Evolutionary conservation across 768 basidiomycete species (phyloP).

Genomic region (Kwoniella heveanensis): DNA sequence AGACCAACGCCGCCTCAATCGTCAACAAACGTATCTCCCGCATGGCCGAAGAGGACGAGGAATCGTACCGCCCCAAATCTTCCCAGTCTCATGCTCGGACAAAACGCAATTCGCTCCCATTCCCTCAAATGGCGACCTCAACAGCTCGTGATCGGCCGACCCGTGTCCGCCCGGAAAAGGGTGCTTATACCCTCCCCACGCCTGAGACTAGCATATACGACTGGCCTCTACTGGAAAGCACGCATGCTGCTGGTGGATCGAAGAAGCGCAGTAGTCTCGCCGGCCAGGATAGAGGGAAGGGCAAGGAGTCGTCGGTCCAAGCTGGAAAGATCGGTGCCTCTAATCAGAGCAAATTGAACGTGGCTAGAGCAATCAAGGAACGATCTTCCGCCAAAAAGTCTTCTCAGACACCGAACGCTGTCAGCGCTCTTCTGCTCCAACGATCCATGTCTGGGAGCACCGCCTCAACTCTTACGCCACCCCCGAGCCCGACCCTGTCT

Average conservation of each 20-base stretch:
- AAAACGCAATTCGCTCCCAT: neutral
- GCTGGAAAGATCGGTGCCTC: neutral
- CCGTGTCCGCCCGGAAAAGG: conserved; percentile 6
- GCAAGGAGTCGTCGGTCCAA: neutral
- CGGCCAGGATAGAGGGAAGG: neutral
- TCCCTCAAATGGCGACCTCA: neutral
- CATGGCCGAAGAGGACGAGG: conserved; percentile 6
- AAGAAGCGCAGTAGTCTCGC: neutral
- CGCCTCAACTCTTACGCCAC: conserved; percentile 12
- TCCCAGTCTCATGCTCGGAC: neutral
- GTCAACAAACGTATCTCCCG: neutral
- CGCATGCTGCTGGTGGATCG: conserved; percentile 14
- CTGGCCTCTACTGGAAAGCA: conserved; percentile 17
- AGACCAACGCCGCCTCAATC: neutral
- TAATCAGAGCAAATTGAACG: neutral
- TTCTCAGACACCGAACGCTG: neutral
- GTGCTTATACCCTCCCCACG: conserved; percentile 16
- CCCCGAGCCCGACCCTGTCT: conserved; percentile 1
- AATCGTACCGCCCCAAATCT: conserved; percentile 9
- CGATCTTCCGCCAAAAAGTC: conserved; percentile 2
- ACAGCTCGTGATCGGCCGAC: conserved; percentile 1
- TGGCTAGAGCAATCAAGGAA: neutral
- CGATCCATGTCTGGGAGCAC: conserved; percentile 1
- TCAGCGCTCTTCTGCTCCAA: neutral
- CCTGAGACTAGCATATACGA: conserved; percentile 10